A percentile compares a stretch with the other conserved stretches of the same genome.
These are phyloP conservation scores for Alopecurus myosuroides DNA, from an alignment of 176 grass and related monocot genomes.

Conservation along the genomic window DNA sequence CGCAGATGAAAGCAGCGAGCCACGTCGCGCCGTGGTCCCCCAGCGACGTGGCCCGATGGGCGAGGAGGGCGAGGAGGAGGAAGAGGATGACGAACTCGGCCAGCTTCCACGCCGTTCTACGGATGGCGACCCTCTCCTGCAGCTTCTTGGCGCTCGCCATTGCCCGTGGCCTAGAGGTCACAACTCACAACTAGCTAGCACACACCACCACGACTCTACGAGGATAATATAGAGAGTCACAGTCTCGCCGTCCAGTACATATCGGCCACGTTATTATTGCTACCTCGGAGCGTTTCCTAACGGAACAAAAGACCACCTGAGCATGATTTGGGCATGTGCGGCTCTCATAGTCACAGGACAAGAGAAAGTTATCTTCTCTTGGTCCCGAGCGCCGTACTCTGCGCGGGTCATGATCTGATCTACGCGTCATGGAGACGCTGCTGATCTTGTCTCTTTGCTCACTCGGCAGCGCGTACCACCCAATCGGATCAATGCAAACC, in stretches of 20 bases:
- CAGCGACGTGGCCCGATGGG: neutral
- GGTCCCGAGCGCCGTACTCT: neutral
- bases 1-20: conserved; percentile 24
- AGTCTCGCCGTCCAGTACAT: neutral
- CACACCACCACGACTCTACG: neutral
- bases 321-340: neutral
- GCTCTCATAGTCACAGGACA: neutral
- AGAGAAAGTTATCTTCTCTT: neutral
- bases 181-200: neutral
- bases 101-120: conserved; percentile 9
- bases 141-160: conserved; percentile 11
- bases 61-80: conserved; percentile 27
- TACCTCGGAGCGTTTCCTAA: neutral
- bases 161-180: neutral
- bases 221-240: neutral
- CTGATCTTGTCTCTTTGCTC: neutral
- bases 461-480: neutral
- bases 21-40: neutral
- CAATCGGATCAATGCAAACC: neutral
- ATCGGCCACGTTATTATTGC: neutral
- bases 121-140: conserved; percentile 26
- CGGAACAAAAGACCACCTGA: neutral
- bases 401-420: neutral
- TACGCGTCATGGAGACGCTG: neutral
- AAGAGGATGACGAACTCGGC: conserved; percentile 23